Evolutionary conservation across 805 yeast species (phyloP), one percentile per base, ranked within the genome.

Genomic region (Lipomyces sp.): DNA sequence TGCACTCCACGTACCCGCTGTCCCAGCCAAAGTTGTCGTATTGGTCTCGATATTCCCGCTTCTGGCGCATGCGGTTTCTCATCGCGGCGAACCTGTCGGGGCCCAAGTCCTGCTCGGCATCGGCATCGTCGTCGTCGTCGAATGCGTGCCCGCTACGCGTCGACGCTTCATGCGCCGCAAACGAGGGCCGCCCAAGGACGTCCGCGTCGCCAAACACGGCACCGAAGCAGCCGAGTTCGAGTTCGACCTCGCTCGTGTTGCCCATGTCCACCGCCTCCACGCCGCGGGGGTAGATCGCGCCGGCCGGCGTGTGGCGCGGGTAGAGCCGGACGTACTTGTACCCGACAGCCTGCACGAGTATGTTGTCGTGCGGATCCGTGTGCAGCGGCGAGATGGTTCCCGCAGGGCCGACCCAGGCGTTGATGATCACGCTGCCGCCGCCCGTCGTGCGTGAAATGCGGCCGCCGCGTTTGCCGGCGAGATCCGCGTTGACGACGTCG

Each of bases 361-460:
- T 40, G 43, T 62, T 62, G 39, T 57, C 37, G 33, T 57, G 45
- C 38, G 49, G 46, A 40, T 62, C 65, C 4, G 57, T 57, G 47
- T 62, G 65, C 7, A 61, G 54, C n/a, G 65, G 65, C 1, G 63
- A 53, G 7, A 62, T 53, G 1, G 65, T 62, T 13, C 55, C 53
- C 2, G 48, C 32, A 6, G 65, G 63, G 2, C 65, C 65, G 16
- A 62, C 45, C 65, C 65, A 62, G 10, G 55, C 47, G 42, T 62
- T 59, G 1, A 55, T 36, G 6, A 49, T 36, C 13, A 41, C 26
- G 19, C 5, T 18, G 21, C 38, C 19, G 13, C 19, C 18, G 32
- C 44, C 11, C 22, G 39, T 42, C 19, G 40, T 28, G 23, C 6
- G n/a, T 29, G 16, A 31, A 24, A 36, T 21, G 21, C 29, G 3